Base-by-base conservation (phyloP, 129 eudicot genomes). In the Rutidosis leptorrhynchoides region DNA sequence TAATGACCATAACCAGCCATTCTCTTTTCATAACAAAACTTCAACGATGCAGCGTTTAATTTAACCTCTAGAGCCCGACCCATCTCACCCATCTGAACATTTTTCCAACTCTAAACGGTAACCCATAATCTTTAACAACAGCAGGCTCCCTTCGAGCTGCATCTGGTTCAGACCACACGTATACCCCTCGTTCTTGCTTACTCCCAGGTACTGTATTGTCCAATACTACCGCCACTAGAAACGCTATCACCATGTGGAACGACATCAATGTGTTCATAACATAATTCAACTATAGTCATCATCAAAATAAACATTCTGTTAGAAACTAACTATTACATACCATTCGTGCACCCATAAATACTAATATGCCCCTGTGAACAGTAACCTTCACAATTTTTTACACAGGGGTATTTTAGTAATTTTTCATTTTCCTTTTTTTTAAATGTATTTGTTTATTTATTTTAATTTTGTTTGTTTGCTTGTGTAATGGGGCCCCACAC, bases 161-260 rank as follows among this genome's bases (percentile, higher is more conserved):
- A 59, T 88, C 96, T 2, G 84, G 15, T 63, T 89, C 95, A 5
- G 98, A 86, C 96, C 98, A 93, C 17, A 83, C 89, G 27, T 92
- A 92, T 29, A 85, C 96, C 32, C 98, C 98, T 5, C 98, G 95
- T 81, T 92, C 98, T 74, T 88, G 98, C 65, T 72, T 71, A 68
- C 95, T 85, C 30, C 98, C 98, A 0, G 98, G 98, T 11, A 88
- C 98, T 2, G 95, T 92, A 84, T 92, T 92, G 79, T 92, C 98
- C 67, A 92, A 78, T 12, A 92, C 57, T 19, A 92, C 77, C 0
- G 98, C 95, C 24, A 88, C 88, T 32, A 92, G 69, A 82, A 92
- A 92, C 4, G 98, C 96, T 59, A 92, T 70, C 84, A 92, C 95
- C 98, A 92, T 92, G 87, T 92, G 85, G 35, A 92, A 82, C 14